Conservation (phyloP, 1,284 basidiomycete species). For the Apiotrichum domesticum region DNA sequence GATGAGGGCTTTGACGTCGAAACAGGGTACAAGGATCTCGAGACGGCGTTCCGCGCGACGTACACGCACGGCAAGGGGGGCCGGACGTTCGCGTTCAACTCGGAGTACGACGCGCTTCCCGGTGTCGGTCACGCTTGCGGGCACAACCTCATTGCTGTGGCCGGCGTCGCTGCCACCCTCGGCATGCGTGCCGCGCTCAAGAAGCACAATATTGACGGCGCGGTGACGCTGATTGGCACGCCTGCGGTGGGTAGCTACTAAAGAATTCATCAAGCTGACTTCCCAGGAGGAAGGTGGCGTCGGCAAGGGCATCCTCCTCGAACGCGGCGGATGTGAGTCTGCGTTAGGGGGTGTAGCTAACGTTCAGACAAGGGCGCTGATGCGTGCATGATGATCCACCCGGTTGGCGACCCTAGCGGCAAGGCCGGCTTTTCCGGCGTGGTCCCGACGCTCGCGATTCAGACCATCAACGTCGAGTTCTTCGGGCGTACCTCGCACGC, state of each 20-base stretch:
- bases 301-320: slow-evolving; percentile 67
- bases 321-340: slow-evolving; percentile 67
- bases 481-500: slow-evolving; percentile 60
- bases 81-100: slow-evolving; percentile 26
- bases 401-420: slow-evolving; percentile 3
- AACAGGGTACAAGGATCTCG: slow-evolving; percentile 53
- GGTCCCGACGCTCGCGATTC: slow-evolving; percentile 26
- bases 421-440: slow-evolving; percentile 13
- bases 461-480: slow-evolving; percentile 28
- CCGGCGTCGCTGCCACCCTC: slow-evolving; percentile 38
- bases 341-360: neutral
- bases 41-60: slow-evolving; percentile 31
- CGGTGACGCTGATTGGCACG: slow-evolving; percentile 72
- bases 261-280: neutral
- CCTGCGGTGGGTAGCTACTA: slow-evolving; percentile 52
- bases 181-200: slow-evolving; percentile 32
- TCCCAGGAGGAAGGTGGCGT: slow-evolving; percentile 63
- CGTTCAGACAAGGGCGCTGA: slow-evolving; percentile 17
- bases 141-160: slow-evolving; percentile 43
- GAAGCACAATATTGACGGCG: slow-evolving; percentile 58
- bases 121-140: slow-evolving; percentile 55
- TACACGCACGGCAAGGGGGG: slow-evolving; percentile 20
- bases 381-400: slow-evolving; percentile 30
- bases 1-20: slow-evolving; percentile 57
- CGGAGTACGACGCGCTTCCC: slow-evolving; percentile 24